Conservation (phyloP, 2,329 filamentous ascomycete species). For the Fusarium armeniacum region DNA sequence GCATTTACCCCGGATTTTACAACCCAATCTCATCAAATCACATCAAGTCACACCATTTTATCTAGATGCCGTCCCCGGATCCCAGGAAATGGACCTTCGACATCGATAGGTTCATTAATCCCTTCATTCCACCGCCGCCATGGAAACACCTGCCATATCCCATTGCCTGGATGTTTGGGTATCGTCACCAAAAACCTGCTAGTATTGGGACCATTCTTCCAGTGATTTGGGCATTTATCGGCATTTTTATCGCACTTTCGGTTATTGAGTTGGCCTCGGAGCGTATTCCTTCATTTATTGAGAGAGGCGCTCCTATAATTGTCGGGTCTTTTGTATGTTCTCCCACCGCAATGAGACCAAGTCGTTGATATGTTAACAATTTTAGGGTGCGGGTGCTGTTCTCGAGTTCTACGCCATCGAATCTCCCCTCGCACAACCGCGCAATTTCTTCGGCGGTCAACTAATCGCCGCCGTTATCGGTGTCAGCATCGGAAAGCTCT, state of each 20-base stretch:
- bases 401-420: slow-evolving; percentile 80
- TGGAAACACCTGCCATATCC: slow-evolving; percentile 74
- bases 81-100: slow-evolving; percentile 71
- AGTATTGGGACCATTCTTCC: slow-evolving; percentile 70
- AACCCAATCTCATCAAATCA: slow-evolving; percentile 4
- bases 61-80: slow-evolving; percentile 35
- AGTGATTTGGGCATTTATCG: slow-evolving; percentile 74
- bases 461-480: slow-evolving; percentile 72
- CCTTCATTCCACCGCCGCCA: slow-evolving; percentile 74
- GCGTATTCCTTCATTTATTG: slow-evolving; percentile 67
- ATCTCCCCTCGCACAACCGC: slow-evolving; percentile 79
- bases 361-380: slow-evolving; percentile 7
- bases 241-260: slow-evolving; percentile 72
- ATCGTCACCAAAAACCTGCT: slow-evolving; percentile 61
- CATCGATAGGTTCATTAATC: slow-evolving; percentile 83
- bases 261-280: slow-evolving; percentile 70
- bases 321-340: slow-evolving; percentile 77
- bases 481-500: slow-evolving; percentile 74
- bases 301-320: slow-evolving; percentile 70
- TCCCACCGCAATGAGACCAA: background rate
- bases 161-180: slow-evolving; percentile 77
- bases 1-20: slow-evolving; percentile 17
- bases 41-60: background rate
- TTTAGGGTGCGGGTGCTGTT: slow-evolving; percentile 79
- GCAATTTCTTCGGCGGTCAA: slow-evolving; percentile 78